Base-by-base conservation (phyloP, 495 filamentous ascomycete genomes). In the Penicillium odoratum region DNA sequence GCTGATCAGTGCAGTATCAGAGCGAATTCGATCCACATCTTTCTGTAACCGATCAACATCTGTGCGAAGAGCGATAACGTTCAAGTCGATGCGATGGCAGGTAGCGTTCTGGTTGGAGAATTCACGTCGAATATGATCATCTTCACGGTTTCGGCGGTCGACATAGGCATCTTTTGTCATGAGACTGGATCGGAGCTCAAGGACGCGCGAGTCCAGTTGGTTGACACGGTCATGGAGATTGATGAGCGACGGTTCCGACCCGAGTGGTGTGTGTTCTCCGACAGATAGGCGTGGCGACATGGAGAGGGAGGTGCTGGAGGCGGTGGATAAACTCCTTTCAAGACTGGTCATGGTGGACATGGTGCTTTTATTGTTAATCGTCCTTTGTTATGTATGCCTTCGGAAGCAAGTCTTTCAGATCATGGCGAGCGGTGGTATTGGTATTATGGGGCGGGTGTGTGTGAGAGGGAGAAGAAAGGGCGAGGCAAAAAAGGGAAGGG, bases 131-230 rank as follows among this genome's bases (percentile, higher is more conserved):
- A 77, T 64, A 50, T 75, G 67, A 15, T 74, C 64, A 51, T 77
- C 74, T 59, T 77, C 74, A 21, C 74, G 72, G 64, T 77, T 77
- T 8, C 74, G 71, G 46, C 71, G 69, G 34, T 77, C 73, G 46
- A 71, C 64, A 58, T 77, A 77, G 42, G 62, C 66, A 48, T 77
- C 73, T 53, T 74, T 73, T 10, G 74, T 75, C 40, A 77, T 56
- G 8, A 75, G 59, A 26, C 60, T 67, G 5, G 73, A 71, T 42
- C 73, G 71, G 4, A 77, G 60, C 25, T 75, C 74, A 29, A 78
- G 59, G 3, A 77, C 54, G 13, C 67, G 73, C 2, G 74, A 73
- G 49, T 77, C 74, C 6, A 77, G 62, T 30, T 69, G 66, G 44
- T 70, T 72, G 38, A 77, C 61, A 28, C 74, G 74, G 50, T 77